Percentiles rank a stretch among this genome's conserved stretches.
Evolutionary conservation across 1,284 basidiomycete genomes (phyloP).

Genomic region (Ustilago shanxiensis): DNA sequence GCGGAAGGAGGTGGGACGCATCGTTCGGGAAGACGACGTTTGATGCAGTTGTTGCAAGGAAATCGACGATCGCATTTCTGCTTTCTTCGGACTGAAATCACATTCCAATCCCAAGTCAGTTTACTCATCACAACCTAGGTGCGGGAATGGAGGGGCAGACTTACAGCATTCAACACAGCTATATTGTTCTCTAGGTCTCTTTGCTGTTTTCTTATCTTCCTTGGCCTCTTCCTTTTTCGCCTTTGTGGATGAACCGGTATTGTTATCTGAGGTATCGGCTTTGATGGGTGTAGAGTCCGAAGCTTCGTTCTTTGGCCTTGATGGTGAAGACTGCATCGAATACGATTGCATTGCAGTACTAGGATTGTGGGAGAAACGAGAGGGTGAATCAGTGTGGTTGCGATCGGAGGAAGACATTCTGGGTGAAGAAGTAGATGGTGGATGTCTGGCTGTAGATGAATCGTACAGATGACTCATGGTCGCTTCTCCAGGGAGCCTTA

Average conservation of each 20-base stretch:
- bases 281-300: constrained; percentile 44
- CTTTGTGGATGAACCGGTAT: constrained; percentile 7
- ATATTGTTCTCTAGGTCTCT: constrained; percentile 51
- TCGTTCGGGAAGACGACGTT: constrained; percentile 46
- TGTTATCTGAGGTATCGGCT: constrained; percentile 21
- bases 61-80: constrained; percentile 58
- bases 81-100: constrained; percentile 42
- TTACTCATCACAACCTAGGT: too few relatives aligned
- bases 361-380: constrained; percentile 2
- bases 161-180: constrained; percentile 57
- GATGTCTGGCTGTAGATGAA: constrained; percentile 4
- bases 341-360: background rate
- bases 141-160: too few relatives aligned
- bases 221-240: constrained; percentile 18
- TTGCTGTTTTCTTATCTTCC: constrained; percentile 40
- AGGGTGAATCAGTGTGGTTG: constrained; percentile 13
- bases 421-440: background rate
- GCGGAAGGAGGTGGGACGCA: constrained; percentile 51
- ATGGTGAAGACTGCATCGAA: constrained; percentile 12
- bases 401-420: constrained; percentile 18
- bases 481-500: too few relatives aligned
- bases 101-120: too few relatives aligned
- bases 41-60: constrained; percentile 59
- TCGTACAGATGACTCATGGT: constrained; percentile 11
- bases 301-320: constrained; percentile 22